Percentiles rank a stretch among this genome's conserved stretches.
Conservation (phyloP, 352 stramenopile genomes). For the Phytophthora nicotianae region DNA sequence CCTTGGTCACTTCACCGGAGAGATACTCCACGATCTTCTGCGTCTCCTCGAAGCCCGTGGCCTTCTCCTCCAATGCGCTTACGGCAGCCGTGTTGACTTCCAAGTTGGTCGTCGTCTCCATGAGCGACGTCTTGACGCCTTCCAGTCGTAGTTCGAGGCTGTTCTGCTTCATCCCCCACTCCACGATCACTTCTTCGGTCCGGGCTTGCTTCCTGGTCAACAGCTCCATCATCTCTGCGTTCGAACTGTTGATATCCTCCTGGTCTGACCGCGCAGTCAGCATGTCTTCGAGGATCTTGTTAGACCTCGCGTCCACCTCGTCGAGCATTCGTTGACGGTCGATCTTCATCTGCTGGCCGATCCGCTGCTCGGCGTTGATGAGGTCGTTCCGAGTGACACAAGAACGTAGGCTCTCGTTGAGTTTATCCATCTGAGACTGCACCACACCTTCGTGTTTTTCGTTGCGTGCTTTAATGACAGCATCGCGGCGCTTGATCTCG, state of each 20-base stretch:
- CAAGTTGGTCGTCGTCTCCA: constrained; percentile 62
- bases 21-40: constrained; percentile 51
- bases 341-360: constrained; percentile 75
- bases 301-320: constrained; percentile 63
- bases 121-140: constrained; percentile 50
- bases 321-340: constrained; percentile 62
- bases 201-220: constrained; percentile 56
- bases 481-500: constrained; percentile 84
- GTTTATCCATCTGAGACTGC: constrained; percentile 77
- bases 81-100: constrained; percentile 45
- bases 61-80: constrained; percentile 56
- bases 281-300: constrained; percentile 72
- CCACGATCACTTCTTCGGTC: constrained; percentile 62
- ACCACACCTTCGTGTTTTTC: constrained; percentile 75
- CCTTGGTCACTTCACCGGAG: constrained; percentile 46
- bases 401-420: constrained; percentile 73
- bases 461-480: constrained; percentile 77
- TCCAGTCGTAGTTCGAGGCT: constrained; percentile 38
- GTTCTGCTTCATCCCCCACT: constrained; percentile 59
- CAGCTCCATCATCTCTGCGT: constrained; percentile 66
- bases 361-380: constrained; percentile 75
- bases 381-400: constrained; percentile 84
- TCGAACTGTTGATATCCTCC: constrained; percentile 83
- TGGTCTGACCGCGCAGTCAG: constrained; percentile 67
- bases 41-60: constrained; percentile 62